A percentile compares a stretch with the other conserved stretches of the same genome.
Conservation (phyloP, 2,329 filamentous ascomycete species). For the Pyricularia sp. region DNA sequence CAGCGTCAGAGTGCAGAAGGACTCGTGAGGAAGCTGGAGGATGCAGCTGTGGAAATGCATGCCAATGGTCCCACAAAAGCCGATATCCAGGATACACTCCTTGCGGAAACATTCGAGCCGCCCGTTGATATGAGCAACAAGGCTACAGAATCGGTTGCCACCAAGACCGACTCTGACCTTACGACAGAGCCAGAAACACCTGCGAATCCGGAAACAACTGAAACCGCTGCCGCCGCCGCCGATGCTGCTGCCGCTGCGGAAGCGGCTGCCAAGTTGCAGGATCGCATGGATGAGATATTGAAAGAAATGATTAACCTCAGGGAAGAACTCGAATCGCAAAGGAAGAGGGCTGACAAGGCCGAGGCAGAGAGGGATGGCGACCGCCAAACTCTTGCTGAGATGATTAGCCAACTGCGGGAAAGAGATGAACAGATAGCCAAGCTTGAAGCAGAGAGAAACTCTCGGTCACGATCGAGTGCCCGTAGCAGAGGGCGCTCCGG, state of each 20-base stretch:
- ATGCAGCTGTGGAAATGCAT: slow-evolving; percentile 31
- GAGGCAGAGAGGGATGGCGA: slow-evolving; percentile 67
- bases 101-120: slow-evolving; percentile 38
- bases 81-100: slow-evolving; percentile 23
- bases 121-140: slow-evolving; percentile 24
- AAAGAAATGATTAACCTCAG: slow-evolving; percentile 74
- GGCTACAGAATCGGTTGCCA: background rate
- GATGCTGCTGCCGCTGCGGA: slow-evolving; percentile 4
- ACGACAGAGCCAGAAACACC: background rate
- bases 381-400: slow-evolving; percentile 70
- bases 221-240: background rate
- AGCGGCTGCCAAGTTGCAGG: slow-evolving; percentile 41
- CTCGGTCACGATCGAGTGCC: slow-evolving; percentile 26
- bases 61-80: slow-evolving; percentile 27
- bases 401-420: slow-evolving; percentile 73
- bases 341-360: slow-evolving; percentile 67
- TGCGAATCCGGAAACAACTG: background rate
- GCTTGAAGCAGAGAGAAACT: slow-evolving; percentile 28
- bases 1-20: slow-evolving; percentile 82
- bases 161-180: background rate
- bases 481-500: slow-evolving; percentile 13
- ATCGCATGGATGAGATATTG: slow-evolving; percentile 66
- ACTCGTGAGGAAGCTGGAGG: slow-evolving; percentile 60
- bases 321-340: slow-evolving; percentile 70
- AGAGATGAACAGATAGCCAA: slow-evolving; percentile 47